These are phyloP conservation scores for Trametes versicolor DNA, from an alignment of 1,284 basidiomycete species.

Conservation along the genomic window DNA sequence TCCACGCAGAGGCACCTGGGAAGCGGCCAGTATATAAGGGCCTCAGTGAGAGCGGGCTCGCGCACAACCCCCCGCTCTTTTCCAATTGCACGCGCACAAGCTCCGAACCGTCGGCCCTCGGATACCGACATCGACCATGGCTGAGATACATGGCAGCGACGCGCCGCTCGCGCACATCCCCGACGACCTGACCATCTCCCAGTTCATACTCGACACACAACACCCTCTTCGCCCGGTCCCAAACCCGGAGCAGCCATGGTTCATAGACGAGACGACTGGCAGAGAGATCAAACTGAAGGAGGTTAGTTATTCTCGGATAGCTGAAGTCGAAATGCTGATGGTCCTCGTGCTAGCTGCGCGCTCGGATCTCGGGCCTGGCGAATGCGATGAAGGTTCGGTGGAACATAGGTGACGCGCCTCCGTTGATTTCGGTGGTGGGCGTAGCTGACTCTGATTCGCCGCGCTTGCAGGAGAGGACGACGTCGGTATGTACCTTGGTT, in stretches of 20 bases:
- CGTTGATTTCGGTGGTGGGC: neutral
- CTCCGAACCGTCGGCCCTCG: conserved; percentile 3
- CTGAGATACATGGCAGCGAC: conserved; percentile 52
- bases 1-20: neutral
- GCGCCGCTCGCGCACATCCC: conserved; percentile 58
- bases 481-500: conserved; percentile 23
- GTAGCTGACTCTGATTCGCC: neutral
- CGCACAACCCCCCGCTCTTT: neutral
- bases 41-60: neutral
- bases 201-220: conserved; percentile 68
- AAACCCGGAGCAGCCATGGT: conserved; percentile 26
- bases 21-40: conserved; percentile 6
- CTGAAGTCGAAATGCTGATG: neutral
- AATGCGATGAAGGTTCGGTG: conserved; percentile 32
- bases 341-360: conserved; percentile 27
- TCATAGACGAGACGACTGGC: conserved; percentile 40
- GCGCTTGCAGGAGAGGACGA: conserved; percentile 26
- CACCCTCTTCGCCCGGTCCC: conserved; percentile 25
- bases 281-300: conserved; percentile 27
- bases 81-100: neutral
- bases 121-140: conserved; percentile 16
- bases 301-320: conserved; percentile 15
- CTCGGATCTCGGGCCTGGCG: conserved; percentile 30
- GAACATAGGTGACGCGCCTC: conserved; percentile 28
- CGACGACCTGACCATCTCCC: conserved; percentile 71